Percentiles rank a stretch among this genome's conserved stretches.
phyloP scores from a whole-genome alignment of 306 rosid species.

The Ormosia semicastrata region DNA sequence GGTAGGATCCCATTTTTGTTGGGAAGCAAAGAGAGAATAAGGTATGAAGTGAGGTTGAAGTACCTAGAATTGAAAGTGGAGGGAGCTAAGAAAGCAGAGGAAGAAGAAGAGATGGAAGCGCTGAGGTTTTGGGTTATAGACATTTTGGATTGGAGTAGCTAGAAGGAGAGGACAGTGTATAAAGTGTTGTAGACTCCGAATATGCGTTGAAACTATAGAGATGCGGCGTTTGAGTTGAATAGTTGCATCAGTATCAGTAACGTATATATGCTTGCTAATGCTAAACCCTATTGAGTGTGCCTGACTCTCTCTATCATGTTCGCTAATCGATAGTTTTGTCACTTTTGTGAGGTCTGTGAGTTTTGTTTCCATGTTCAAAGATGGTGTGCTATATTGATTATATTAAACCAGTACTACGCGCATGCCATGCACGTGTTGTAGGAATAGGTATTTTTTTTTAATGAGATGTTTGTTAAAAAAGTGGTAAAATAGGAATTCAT shows the following conservation, averaged over 20 bases:
- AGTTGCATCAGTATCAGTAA: background rate
- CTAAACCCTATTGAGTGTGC: background rate
- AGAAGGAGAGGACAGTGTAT: background rate
- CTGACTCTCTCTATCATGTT: no score
- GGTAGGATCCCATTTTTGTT: background rate
- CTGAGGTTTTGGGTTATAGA: conserved; percentile 31
- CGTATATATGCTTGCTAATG: background rate
- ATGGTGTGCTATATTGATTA: background rate
- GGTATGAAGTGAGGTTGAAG: background rate
- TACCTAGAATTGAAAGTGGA: conserved; percentile 39
- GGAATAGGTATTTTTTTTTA: background rate
- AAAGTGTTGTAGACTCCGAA: background rate
- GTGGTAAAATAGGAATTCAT: background rate
- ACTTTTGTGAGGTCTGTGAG: no score
- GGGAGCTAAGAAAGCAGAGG: conserved; percentile 44
- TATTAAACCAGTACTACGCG: background rate
- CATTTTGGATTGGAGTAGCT: background rate
- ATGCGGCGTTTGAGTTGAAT: conserved; percentile 5
- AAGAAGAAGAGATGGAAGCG: conserved; percentile 41
- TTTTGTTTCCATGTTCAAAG: background rate
- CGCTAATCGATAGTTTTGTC: no score
- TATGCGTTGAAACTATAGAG: background rate
- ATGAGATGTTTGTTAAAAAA: background rate
- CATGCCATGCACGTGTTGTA: background rate
- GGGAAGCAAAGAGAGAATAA: background rate